Conservation (phyloP, 768 basidiomycete species). For the Cystoderma amianthinum region DNA sequence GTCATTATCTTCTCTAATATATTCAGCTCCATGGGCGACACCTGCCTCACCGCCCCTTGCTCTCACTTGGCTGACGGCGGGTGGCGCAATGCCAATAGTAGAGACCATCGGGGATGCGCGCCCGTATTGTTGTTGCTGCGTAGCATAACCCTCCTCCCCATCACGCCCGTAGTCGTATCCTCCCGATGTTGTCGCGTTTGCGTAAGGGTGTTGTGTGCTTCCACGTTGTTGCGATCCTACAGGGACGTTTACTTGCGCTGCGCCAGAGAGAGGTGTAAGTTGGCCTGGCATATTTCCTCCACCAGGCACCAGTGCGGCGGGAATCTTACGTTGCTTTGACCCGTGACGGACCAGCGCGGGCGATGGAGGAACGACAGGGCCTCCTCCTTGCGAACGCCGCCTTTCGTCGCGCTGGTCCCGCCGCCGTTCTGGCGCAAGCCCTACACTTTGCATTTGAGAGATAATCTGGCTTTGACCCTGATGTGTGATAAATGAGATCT, state of each 20-base stretch:
- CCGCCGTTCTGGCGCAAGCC: constrained; percentile 48
- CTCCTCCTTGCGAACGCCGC: constrained; percentile 55
- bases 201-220: constrained; percentile 63
- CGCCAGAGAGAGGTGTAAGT: constrained; percentile 64
- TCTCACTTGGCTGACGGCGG: constrained; percentile 66
- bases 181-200: constrained; percentile 39
- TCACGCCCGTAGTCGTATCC: constrained; percentile 52
- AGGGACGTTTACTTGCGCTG: constrained; percentile 70
- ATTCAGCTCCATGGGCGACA: constrained; percentile 51
- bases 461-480: constrained; percentile 62
- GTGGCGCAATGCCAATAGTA: constrained; percentile 58
- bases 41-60: constrained; percentile 67
- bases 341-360: constrained; percentile 75
- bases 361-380: constrained; percentile 59
- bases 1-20: constrained; percentile 50
- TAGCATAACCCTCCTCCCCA: constrained; percentile 50
- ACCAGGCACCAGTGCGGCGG: constrained; percentile 52
- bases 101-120: constrained; percentile 80
- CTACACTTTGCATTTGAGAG: constrained; percentile 55
- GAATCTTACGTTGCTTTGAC: constrained; percentile 64
- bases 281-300: constrained; percentile 43
- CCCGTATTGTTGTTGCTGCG: constrained; percentile 58
- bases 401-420: constrained; percentile 61
- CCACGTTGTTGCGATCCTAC: constrained; percentile 46
- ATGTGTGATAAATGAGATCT: constrained; percentile 2